phyloP scores from a whole-genome alignment of 352 stramenopile species.

The Thraustotheca clavata region DNA sequence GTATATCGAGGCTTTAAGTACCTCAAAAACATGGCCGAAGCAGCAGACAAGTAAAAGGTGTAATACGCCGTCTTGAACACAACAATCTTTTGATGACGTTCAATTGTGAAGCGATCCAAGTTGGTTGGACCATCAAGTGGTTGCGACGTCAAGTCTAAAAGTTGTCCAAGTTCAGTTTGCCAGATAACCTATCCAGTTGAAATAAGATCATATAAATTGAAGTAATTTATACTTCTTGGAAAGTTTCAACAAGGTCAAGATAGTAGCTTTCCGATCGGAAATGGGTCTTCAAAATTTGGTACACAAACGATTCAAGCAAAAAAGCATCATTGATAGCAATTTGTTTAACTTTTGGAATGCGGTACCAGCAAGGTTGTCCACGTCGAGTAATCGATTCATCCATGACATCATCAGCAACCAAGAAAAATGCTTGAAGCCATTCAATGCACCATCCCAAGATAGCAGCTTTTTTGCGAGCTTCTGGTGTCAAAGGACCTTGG shows the following conservation, averaged over 20 bases:
- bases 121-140: constrained; percentile 71
- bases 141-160: constrained; percentile 87
- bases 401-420: constrained; percentile 99
- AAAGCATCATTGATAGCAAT: constrained; percentile 98
- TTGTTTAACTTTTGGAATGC: constrained; percentile 78
- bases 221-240: constrained; percentile 85
- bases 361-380: constrained; percentile 97
- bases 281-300: constrained; percentile 83
- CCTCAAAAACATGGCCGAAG: constrained; percentile 80
- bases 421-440: constrained; percentile 98
- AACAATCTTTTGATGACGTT: constrained; percentile 92
- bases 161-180: constrained; percentile 95
- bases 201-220: not conserved
- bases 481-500: constrained; percentile 40
- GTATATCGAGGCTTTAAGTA: constrained; percentile 23
- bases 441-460: constrained; percentile 98
- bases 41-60: constrained; percentile 97
- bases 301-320: constrained; percentile 91
- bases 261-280: constrained; percentile 83
- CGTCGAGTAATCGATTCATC: constrained; percentile 93
- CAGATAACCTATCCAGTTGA: constrained; percentile 83
- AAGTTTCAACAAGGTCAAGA: constrained; percentile 93
- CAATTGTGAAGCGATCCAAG: constrained; percentile 89
- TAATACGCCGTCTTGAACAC: constrained; percentile 99
- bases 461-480: constrained; percentile 77